Conservation (phyloP, 331 rosid genomes). For the Erythrophleum ivorense region DNA sequence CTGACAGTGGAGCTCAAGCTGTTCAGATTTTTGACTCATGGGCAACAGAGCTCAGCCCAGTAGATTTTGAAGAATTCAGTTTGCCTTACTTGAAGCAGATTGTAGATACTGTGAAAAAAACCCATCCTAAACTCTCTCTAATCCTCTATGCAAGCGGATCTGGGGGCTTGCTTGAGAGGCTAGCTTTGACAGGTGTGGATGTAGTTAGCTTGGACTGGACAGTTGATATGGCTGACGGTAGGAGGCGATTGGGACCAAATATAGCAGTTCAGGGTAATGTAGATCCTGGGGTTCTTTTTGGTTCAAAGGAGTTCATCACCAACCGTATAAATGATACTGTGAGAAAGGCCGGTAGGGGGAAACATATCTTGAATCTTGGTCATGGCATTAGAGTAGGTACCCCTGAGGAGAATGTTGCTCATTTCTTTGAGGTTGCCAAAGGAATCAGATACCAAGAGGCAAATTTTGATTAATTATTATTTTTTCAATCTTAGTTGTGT, state of each 20-base stretch:
- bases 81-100: conserved; percentile 94
- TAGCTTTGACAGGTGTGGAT: conserved; percentile 87
- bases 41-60: conserved; percentile 90
- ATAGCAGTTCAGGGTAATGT: conserved; percentile 82
- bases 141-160: conserved; percentile 99
- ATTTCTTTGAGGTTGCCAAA: conserved; percentile 97
- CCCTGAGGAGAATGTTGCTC: conserved; percentile 96
- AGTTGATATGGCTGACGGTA: conserved; percentile 96
- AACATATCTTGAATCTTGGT: conserved; percentile 93
- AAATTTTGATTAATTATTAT: conserved; percentile 13
- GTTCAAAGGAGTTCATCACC: conserved; percentile 88
- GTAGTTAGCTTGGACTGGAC: conserved; percentile 99
- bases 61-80: conserved; percentile 93
- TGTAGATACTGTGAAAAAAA: conserved; percentile 75
- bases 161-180: conserved; percentile 94
- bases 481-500: conserved; percentile 38
- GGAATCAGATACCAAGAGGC: conserved; percentile 69
- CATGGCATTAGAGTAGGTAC: conserved; percentile 98
- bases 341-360: conserved; percentile 92
- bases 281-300: conserved; percentile 96
- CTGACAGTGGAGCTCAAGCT: conserved; percentile 97
- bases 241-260: conserved; percentile 79
- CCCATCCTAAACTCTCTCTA: conserved; percentile 86
- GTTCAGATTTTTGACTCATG: conserved; percentile 96
- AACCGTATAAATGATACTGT: conserved; percentile 82